phyloP scores from a whole-genome alignment of 2,329 filamentous ascomycete genomes.

The Exutisphaerella laricina region DNA sequence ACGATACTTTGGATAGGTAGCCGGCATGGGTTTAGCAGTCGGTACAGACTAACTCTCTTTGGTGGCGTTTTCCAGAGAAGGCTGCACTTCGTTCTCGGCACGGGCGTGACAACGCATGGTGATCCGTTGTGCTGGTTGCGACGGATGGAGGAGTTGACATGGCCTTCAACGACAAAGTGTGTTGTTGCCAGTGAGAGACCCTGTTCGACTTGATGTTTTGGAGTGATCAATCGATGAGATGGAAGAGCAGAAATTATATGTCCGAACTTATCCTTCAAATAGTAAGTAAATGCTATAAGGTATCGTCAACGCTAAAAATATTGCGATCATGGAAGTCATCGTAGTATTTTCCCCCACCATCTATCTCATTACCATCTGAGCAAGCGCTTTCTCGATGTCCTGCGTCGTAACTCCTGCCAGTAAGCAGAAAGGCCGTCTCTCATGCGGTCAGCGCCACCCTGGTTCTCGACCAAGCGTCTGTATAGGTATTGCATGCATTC shows the following conservation, averaged over 20 bases:
- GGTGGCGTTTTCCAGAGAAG: constrained; percentile 3
- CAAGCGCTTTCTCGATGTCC: not conserved
- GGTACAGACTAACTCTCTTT: not conserved
- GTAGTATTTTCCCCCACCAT: not conserved
- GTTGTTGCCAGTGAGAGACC: too few species aligned
- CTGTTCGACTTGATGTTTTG: too few species aligned
- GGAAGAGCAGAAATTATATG: too few species aligned
- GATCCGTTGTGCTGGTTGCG: not conserved
- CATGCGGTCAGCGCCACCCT: constrained; percentile 23
- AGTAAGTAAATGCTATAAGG: too few species aligned
- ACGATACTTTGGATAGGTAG: not conserved
- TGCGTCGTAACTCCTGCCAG: constrained; percentile 6
- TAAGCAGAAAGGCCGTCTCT: constrained; percentile 5
- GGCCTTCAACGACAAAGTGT: too few species aligned
- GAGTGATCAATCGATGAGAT: too few species aligned
- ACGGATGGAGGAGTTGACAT: too few species aligned
- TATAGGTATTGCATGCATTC: constrained; percentile 30
- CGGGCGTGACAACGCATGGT: not conserved
- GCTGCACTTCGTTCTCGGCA: not conserved
- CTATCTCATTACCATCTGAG: constrained; percentile 2
- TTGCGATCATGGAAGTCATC: not conserved
- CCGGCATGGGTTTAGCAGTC: not conserved
- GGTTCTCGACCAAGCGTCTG: constrained; percentile 26
- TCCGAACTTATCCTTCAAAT: too few species aligned
- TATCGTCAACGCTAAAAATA: constrained; percentile 1